Percentiles rank a stretch among this genome's conserved stretches.
Conservation (phyloP, 257 asterid genomes). For the Echites panduratus region DNA sequence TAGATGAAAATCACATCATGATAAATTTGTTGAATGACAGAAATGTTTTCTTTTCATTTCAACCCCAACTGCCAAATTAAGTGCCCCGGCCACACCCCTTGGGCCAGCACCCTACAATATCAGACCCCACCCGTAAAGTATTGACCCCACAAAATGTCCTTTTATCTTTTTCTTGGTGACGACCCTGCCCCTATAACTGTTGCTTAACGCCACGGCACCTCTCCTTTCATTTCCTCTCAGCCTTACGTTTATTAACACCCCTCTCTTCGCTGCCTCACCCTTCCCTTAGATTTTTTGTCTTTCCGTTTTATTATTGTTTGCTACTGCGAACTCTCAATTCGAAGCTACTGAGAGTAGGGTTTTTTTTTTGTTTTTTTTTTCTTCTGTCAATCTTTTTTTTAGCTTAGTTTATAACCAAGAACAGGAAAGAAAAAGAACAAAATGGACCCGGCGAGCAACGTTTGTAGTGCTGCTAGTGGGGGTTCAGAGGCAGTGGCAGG, state of each 20-base stretch:
- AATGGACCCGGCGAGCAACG: slow-evolving; percentile 17
- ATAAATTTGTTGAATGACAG: no score
- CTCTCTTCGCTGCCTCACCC: background rate
- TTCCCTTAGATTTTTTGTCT: slow-evolving; percentile 12
- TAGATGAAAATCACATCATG: no score
- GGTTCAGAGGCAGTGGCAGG: slow-evolving; percentile 22
- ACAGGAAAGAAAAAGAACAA: background rate
- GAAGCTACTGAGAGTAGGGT: background rate
- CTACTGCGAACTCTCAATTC: background rate
- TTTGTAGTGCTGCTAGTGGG: background rate
- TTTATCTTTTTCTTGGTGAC: slow-evolving; percentile 9
- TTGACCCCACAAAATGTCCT: background rate
- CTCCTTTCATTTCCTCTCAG: slow-evolving; percentile 12
- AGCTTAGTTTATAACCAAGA: background rate
- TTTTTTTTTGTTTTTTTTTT: no score
- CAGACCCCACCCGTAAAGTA: background rate
- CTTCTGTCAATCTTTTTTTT: background rate
- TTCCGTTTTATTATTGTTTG: background rate
- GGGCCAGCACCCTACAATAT: no score
- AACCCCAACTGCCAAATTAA: slow-evolving; percentile 13
- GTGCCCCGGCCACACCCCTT: background rate
- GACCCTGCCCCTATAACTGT: slow-evolving; percentile 24
- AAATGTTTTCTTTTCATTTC: background rate
- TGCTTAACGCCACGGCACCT: slow-evolving; percentile 60
- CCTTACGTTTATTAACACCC: slow-evolving; percentile 29